Evolutionary conservation across 495 filamentous ascomycete species (phyloP), one percentile per base, ranked within the genome.

Genomic region (Paragyromitra xinjiangensis): DNA sequence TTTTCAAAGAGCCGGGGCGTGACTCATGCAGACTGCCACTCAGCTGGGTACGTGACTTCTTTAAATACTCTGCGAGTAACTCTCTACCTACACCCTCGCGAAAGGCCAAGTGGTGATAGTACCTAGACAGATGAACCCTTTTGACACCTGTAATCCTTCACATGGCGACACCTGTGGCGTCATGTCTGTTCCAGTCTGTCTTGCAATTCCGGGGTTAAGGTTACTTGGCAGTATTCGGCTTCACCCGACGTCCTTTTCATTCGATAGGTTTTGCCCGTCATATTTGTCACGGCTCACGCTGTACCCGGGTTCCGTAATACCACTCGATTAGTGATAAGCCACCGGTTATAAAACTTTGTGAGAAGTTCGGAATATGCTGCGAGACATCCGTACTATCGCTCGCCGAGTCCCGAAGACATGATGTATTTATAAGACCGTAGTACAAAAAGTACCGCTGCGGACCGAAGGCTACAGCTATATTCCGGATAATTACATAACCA

Each of bases 151-250:
- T 51, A 77, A 53, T 71, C 19, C 61, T 40, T 42, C 50, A 61
- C 68, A 77, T 77, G 61, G 61, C 69, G 61, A 64, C 74, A 59
- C 8, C 19, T 64, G 74, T 77, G 73, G 73, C 73, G 68, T 72
- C 61, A 72, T 77, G 22, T 67, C 39, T 61, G 63, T 65, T 71
- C 69, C 69, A 64, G 69, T 55, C 12, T 16, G 58, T 63, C 68
- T 62, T 64, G 22, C 37, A 64, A 68, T 62, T 62, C 64, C 22
- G 73, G 56, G 64, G 56, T 69, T 69, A 70, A 64, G 66, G 66
- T 71, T 75, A 56, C 58, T 62, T 67, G 40, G 53, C 51, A 26
- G 51, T 39, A 22, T 50, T 70, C 55, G 56, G 68, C 55, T 34
- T 70, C 16, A 37, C 40, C 68, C 68, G 37, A 61, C 22, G n/a